Evolutionary conservation across 176 grass and related monocot genomes (phyloP), one percentile per base, ranked within the genome.

Genomic region (Cymbopogon citratus): DNA sequence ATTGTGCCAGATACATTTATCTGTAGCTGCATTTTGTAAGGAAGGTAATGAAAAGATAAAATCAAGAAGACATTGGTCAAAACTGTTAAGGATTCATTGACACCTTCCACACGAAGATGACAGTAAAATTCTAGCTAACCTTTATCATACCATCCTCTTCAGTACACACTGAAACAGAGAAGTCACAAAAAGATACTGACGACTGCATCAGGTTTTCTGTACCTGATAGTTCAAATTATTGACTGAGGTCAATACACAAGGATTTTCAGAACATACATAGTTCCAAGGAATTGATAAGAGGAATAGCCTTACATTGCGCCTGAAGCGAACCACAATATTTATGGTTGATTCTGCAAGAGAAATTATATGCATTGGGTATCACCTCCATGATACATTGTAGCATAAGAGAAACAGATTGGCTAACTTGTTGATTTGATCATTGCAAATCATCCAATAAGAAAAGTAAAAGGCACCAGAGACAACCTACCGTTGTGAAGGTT

Each of bases 121-220:
- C 7, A 74, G 5, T 4, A 60, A 83, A 80, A 69, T 65, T 31
- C 18, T 28, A 83, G 79, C 64, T 65, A 84, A 94, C 89, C 89
- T 94, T 89, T 82, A 87, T 80, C 74, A 73, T 65, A 60, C 76
- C 51, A 74, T 94, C 81, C 39, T 77, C 74, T 69, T 64, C n/a
- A n/a, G 38, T 23, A 39, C 7, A 82, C 43, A 71, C 15, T 56
- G 79, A 74, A 48, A 91, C 74, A 59, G 62, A 70, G 62, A 94
- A 89, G 35, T 87, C 87, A 38, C 69, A 24, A 70, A 89, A 91
- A 25, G 40, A 39, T 77, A 46, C 4, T 1, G 54, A 28, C 0
- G 48, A 59, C 60, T 84, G 48, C 2, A 1, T 74, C 26, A 45
- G 5, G 63, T 66, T 91, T 74, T 84, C 65, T 31, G 69, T 26